Conservation (phyloP, 2,329 filamentous ascomycete species). For the Zalaria sp. region DNA sequence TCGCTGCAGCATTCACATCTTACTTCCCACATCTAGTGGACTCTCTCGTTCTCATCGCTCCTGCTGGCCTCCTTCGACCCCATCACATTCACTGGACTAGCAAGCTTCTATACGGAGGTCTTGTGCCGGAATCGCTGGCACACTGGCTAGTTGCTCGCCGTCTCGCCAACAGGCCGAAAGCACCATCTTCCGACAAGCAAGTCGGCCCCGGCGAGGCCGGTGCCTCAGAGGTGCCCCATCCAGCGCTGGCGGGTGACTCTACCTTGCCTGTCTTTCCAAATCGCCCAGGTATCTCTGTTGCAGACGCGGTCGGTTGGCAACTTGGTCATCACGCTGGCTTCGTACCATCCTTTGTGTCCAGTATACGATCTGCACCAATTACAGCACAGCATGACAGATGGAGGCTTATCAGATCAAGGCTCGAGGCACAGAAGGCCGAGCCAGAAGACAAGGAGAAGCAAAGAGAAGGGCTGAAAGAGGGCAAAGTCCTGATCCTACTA, state of each 20-base stretch:
- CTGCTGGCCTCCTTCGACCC: conserved; percentile 59
- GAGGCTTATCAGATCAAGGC: conserved; percentile 38
- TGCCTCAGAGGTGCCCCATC: conserved; percentile 22
- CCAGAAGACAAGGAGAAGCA: conserved; percentile 10
- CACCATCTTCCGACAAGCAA: background rate
- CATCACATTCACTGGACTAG: conserved; percentile 47
- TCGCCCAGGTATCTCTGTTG: conserved; percentile 41
- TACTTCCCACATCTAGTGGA: conserved; percentile 55
- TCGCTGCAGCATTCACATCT: conserved; percentile 54
- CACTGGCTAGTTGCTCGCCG: conserved; percentile 36
- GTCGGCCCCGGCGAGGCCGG: conserved; percentile 18
- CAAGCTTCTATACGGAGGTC: conserved; percentile 48
- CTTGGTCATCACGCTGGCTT: conserved; percentile 52
- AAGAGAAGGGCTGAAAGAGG: conserved; percentile 22
- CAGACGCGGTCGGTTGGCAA: conserved; percentile 56
- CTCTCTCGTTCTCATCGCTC: conserved; percentile 62
- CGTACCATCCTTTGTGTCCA: conserved; percentile 54
- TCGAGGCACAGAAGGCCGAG: conserved; percentile 28
- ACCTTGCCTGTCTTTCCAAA: conserved; percentile 31
- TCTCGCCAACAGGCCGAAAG: conserved; percentile 27
- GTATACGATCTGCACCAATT: conserved; percentile 56
- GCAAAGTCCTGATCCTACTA: conserved; percentile 50
- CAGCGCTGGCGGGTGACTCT: conserved; percentile 11
- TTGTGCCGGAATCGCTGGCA: conserved; percentile 45
- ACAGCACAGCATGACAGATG: conserved; percentile 50